Percentiles rank a stretch among this genome's conserved stretches.
phyloP scores from a whole-genome alignment of 2,329 filamentous ascomycete species.

The Colletotrichum limetticola region DNA sequence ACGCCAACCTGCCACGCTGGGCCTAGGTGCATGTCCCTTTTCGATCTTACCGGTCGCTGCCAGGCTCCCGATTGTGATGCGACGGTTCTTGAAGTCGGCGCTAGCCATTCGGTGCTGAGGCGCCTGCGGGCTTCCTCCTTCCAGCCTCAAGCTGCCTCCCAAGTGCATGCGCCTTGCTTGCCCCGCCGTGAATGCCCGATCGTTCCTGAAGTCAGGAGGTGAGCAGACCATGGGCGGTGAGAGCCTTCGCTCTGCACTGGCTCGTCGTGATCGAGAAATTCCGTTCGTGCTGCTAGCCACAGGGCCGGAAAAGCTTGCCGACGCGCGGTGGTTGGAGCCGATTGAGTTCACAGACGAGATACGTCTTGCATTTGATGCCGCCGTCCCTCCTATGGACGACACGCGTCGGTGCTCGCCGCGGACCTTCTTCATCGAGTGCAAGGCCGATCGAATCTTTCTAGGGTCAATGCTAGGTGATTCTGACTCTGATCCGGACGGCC shows the following conservation, averaged over 20 bases:
- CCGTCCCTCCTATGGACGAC: constrained; percentile 51
- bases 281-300: constrained; percentile 64
- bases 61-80: constrained; percentile 36
- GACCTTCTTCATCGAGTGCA: constrained; percentile 63
- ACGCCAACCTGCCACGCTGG: constrained; percentile 51
- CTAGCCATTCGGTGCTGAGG: constrained; percentile 29
- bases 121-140: constrained; percentile 39
- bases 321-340: constrained; percentile 33
- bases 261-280: constrained; percentile 64
- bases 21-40: constrained; percentile 27
- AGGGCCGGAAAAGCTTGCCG: constrained; percentile 51
- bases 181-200: constrained; percentile 60
- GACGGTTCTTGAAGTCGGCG: constrained; percentile 33
- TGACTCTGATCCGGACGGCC: constrained; percentile 57
- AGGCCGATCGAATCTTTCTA: constrained; percentile 64
- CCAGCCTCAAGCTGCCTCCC: constrained; percentile 50
- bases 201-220: constrained; percentile 50
- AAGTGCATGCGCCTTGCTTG: constrained; percentile 70
- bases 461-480: constrained; percentile 63
- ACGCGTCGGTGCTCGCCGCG: constrained; percentile 50
- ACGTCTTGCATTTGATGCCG: constrained; percentile 51
- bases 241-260: constrained; percentile 60
- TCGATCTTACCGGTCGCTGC: constrained; percentile 31
- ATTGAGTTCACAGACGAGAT: constrained; percentile 53
- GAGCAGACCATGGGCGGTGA: constrained; percentile 66